phyloP scores from a whole-genome alignment of 192 early-diverging fungal genomes.

The Mortierella claussenii region DNA sequence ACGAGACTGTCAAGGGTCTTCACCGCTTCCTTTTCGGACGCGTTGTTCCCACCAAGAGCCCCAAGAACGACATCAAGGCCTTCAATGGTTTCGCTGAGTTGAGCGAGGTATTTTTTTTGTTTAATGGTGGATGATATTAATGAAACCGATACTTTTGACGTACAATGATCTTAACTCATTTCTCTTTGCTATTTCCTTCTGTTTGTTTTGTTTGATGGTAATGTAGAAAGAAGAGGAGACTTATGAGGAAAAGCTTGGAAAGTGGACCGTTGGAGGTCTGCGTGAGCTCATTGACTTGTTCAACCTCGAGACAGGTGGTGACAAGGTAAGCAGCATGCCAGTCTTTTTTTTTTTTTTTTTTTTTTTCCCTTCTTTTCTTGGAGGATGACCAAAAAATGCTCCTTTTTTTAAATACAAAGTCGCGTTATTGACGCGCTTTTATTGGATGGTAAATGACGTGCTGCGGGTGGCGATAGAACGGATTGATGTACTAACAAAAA shows the following conservation, averaged over 20 bases:
- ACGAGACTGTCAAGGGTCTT: slow-evolving; percentile 38
- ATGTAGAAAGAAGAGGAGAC: slow-evolving; percentile 44
- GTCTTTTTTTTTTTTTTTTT: background rate
- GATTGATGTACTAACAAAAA: too few relatives aligned
- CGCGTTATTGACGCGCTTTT: too few relatives aligned
- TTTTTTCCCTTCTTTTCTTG: too few relatives aligned
- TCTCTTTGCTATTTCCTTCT: too few relatives aligned
- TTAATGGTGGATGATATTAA: too few relatives aligned
- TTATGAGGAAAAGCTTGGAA: slow-evolving; percentile 48
- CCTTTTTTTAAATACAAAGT: background rate
- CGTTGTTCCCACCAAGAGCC: slow-evolving; percentile 26
- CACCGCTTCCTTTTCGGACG: slow-evolving; percentile 41
- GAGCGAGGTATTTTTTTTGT: slow-evolving; percentile 29
- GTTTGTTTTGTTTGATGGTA: slow-evolving; percentile 4
- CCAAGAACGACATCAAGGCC: slow-evolving; percentile 42
- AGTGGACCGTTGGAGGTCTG: slow-evolving; percentile 49
- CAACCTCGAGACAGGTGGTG: slow-evolving; percentile 45
- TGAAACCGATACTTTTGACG: too few relatives aligned
- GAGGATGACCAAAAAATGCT: too few relatives aligned
- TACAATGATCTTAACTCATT: too few relatives aligned
- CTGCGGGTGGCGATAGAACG: too few relatives aligned
- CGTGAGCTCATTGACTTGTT: slow-evolving; percentile 49
- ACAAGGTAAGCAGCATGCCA: slow-evolving; percentile 29
- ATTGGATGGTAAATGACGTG: too few relatives aligned
- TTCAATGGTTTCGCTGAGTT: slow-evolving; percentile 42